A percentile compares a stretch with the other conserved stretches of the same genome.
These are phyloP conservation scores for Vigna radiata DNA, from an alignment of 306 rosid genomes.

Conservation along the genomic window DNA sequence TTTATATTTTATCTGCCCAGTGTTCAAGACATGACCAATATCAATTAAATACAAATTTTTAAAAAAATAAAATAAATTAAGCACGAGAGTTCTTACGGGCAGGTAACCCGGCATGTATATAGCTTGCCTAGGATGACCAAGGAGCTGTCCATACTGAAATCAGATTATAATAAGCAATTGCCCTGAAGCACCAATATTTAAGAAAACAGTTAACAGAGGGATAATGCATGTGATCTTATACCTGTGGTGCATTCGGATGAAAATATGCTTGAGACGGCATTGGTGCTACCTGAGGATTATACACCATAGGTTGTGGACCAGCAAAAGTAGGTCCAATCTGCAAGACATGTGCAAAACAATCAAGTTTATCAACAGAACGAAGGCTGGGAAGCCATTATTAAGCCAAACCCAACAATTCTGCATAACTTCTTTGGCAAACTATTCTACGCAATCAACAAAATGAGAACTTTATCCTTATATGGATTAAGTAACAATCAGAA, in stretches of 20 bases:
- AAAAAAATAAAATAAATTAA: not conserved
- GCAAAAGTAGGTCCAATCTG: conserved; percentile 80
- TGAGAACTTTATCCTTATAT: not conserved
- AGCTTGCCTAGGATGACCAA: conserved; percentile 85
- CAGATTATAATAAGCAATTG: conserved; percentile 32
- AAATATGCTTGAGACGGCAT: conserved; percentile 76
- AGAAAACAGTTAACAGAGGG: conserved; percentile 9
- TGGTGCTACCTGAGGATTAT: conserved; percentile 73
- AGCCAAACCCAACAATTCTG: conserved; percentile 25
- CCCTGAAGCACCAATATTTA: conserved; percentile 23
- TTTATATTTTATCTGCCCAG: conserved; percentile 8
- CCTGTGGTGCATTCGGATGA: conserved; percentile 92
- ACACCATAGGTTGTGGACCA: conserved; percentile 79
- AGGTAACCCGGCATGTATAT: conserved; percentile 82
- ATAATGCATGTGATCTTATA: conserved; percentile 43
- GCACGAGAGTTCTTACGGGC: conserved; percentile 74
- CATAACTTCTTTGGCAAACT: conserved; percentile 8
- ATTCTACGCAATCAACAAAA: conserved; percentile 19
- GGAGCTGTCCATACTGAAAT: conserved; percentile 85
- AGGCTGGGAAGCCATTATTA: conserved; percentile 23
- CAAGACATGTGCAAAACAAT: conserved; percentile 39
- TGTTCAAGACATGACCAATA: not conserved
- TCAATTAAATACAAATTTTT: not conserved
- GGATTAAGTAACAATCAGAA: conserved; percentile 14
- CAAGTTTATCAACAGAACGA: conserved; percentile 14